These are phyloP conservation scores for Tulasnella sp. DNA, from an alignment of 768 basidiomycete genomes.

Conservation along the genomic window DNA sequence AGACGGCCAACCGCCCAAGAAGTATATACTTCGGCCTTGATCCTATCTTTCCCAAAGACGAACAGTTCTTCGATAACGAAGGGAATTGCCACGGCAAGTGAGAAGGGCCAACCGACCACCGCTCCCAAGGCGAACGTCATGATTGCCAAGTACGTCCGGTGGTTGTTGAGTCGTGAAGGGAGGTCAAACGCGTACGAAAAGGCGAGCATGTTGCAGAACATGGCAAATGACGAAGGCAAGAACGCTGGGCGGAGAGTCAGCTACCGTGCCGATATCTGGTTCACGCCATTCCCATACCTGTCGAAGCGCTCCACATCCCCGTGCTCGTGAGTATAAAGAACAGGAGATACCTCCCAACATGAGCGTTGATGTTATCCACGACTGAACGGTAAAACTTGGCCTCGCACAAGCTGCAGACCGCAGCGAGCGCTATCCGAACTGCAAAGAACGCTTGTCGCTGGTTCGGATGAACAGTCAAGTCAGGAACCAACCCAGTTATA, in stretches of 20 bases:
- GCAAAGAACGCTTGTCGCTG: constrained; percentile 85
- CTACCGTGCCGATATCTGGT: neutral
- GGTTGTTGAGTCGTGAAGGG: constrained; percentile 38
- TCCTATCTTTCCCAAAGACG: constrained; percentile 54
- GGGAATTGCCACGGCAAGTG: constrained; percentile 74
- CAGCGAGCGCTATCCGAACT: constrained; percentile 65
- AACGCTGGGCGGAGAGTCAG: constrained; percentile 45
- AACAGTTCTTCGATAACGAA: constrained; percentile 87
- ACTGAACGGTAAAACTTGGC: constrained; percentile 71
- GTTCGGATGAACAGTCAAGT: neutral
- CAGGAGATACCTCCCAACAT: constrained; percentile 86
- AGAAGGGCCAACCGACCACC: constrained; percentile 94
- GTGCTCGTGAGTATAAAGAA: constrained; percentile 75
- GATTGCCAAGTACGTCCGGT: constrained; percentile 52
- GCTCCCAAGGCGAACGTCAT: constrained; percentile 66
- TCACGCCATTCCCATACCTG: constrained; percentile 38
- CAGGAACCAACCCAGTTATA: too few relatives aligned
- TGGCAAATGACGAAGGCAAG: constrained; percentile 88
- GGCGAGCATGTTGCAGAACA: constrained; percentile 77
- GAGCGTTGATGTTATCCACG: constrained; percentile 68
- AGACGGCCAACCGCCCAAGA: constrained; percentile 54
- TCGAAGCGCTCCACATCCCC: constrained; percentile 89
- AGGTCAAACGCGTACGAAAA: constrained; percentile 55
- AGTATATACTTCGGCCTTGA: constrained; percentile 33
- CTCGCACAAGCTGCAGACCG: constrained; percentile 65